Evolutionary conservation across 345 rosid species (phyloP).

Genomic region (Melaleuca quinquenervia): DNA sequence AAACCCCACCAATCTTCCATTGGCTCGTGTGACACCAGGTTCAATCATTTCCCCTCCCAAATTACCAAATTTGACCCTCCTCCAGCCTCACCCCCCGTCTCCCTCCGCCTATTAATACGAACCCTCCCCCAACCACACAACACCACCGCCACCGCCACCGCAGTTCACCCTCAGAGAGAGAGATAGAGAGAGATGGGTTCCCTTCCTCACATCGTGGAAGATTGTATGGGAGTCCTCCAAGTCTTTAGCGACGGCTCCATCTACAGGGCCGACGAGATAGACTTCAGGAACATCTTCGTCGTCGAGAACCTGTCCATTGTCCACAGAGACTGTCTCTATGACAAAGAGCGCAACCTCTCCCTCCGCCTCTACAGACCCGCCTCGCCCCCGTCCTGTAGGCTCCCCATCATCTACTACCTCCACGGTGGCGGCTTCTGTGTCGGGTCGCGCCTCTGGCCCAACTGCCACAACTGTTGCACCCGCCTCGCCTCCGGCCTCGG

Average conservation of each 20-base stretch:
- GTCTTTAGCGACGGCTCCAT: constrained; percentile 56
- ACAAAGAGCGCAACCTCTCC: not conserved
- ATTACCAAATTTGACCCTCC: not conserved
- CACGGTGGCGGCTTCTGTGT: constrained; percentile 92
- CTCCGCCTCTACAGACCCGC: constrained; percentile 3
- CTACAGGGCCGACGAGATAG: not conserved
- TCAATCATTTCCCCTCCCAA: not conserved
- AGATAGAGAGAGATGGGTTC: constrained; percentile 30
- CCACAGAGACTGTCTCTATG: constrained; percentile 1
- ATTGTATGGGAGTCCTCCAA: constrained; percentile 56
- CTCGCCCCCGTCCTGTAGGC: not conserved
- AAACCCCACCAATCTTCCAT: not conserved
- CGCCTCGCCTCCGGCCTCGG: constrained; percentile 46
- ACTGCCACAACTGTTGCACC: constrained; percentile 55
- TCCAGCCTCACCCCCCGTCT: not conserved
- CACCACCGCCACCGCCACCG: not conserved
- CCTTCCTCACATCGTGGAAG: constrained; percentile 45
- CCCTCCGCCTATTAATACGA: not conserved
- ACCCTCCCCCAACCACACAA: not conserved
- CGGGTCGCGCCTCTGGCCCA: constrained; percentile 72
- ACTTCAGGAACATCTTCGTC: not conserved
- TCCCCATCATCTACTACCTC: constrained; percentile 35
- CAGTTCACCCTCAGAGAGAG: not conserved
- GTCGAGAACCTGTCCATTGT: not conserved
- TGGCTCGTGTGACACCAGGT: not conserved